Evolutionary conservation across 441 rosid genomes (phyloP).

Genomic region (Erodium chrysanthum): DNA sequence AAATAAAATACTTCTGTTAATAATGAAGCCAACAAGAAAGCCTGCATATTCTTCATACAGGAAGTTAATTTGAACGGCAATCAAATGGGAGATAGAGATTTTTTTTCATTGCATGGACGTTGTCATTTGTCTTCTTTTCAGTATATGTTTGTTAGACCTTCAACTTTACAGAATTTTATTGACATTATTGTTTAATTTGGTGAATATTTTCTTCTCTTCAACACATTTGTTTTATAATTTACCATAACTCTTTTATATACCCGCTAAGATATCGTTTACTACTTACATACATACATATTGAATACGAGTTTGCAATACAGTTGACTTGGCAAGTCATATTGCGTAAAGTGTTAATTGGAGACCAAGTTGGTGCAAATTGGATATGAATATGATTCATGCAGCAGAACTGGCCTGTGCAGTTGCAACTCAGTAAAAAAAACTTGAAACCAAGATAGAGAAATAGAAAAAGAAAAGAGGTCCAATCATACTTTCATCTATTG

Average conservation of each 20-base stretch:
- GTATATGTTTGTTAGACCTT: background rate
- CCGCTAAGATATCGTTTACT: too few relatives aligned
- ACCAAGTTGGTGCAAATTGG: background rate
- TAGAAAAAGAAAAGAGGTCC: background rate
- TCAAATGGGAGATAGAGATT: background rate
- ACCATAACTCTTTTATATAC: background rate
- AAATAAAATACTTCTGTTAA: background rate
- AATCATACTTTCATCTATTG: background rate
- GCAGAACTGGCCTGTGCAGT: background rate
- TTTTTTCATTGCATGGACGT: too few relatives aligned
- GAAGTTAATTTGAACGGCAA: background rate
- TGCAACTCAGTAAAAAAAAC: background rate
- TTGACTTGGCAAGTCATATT: too few relatives aligned
- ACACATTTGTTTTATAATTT: background rate
- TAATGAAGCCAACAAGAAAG: background rate
- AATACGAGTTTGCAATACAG: too few relatives aligned
- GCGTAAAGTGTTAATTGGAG: too few relatives aligned
- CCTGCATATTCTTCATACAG: background rate
- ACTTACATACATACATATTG: too few relatives aligned
- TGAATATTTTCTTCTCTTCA: background rate
- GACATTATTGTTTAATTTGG: background rate
- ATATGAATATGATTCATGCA: background rate
- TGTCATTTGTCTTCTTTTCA: background rate
- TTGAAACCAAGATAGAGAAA: background rate
- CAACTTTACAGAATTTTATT: background rate